Evolutionary conservation across 768 basidiomycete species (phyloP).

Genomic region (Tephrocybe sp.): DNA sequence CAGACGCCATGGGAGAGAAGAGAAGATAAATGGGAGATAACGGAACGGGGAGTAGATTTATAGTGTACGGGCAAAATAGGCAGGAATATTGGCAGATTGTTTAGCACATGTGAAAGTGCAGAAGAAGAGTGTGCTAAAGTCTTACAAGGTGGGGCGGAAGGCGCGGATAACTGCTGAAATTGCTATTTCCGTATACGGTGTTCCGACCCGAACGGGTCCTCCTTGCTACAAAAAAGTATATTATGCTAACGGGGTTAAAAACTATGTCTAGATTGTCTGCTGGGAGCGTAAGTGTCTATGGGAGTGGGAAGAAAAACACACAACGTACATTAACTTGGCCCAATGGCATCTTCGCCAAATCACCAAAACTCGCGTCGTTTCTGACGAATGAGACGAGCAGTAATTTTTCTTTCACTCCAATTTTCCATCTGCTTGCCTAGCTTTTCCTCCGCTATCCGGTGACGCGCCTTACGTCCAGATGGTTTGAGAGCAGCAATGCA

Average conservation of each 20-base stretch:
- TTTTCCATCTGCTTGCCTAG: slow-evolving; percentile 45
- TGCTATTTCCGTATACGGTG: slow-evolving; percentile 30
- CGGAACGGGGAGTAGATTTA: slow-evolving; percentile 2
- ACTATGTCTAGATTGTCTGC: not conserved
- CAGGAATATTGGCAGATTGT: not conserved
- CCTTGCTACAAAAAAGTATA: not conserved
- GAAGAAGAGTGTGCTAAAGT: slow-evolving; percentile 18
- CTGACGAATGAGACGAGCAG: slow-evolving; percentile 58
- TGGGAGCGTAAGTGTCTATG: not conserved
- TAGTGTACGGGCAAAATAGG: not conserved
- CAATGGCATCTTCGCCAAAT: slow-evolving; percentile 12
- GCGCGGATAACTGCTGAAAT: slow-evolving; percentile 18
- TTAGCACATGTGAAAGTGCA: slow-evolving; percentile 29
- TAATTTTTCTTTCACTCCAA: slow-evolving; percentile 72
- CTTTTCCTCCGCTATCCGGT: slow-evolving; percentile 40
- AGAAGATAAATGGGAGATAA: not conserved
- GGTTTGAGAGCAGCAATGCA: slow-evolving; percentile 62
- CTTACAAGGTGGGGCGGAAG: slow-evolving; percentile 23
- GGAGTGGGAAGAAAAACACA: not conserved
- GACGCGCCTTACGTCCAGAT: slow-evolving; percentile 39
- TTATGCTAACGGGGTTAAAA: slow-evolving; percentile 7
- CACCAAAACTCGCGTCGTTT: slow-evolving; percentile 78
- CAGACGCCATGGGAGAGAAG: slow-evolving; percentile 5
- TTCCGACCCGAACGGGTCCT: slow-evolving; percentile 27
- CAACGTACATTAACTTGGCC: slow-evolving; percentile 9